A percentile compares a stretch with the other conserved stretches of the same genome.
Evolutionary conservation across 1,284 basidiomycete species (phyloP).

Genomic region (Malassezia yamatoensis): DNA sequence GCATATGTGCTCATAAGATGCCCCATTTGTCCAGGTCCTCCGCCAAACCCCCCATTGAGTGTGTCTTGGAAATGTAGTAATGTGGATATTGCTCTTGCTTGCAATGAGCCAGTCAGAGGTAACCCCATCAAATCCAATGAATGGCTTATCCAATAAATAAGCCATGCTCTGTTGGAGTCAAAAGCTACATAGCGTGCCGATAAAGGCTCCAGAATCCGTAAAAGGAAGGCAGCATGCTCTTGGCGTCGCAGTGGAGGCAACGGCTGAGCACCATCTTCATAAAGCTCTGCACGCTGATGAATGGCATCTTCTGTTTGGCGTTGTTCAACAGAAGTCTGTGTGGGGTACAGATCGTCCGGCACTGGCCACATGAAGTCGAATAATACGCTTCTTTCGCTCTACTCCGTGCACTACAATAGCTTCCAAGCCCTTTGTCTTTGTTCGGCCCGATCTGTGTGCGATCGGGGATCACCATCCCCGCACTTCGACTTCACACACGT

Average conservation of each 20-base stretch:
- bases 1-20: constrained; percentile 89
- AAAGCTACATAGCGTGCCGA: constrained; percentile 37
- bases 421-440: constrained; percentile 13
- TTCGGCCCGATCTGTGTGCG: not conserved
- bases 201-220: constrained; percentile 34
- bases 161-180: constrained; percentile 44
- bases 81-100: constrained; percentile 37
- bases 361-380: constrained; percentile 18
- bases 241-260: constrained; percentile 27
- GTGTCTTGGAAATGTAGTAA: constrained; percentile 43
- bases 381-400: constrained; percentile 8
- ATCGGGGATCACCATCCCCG: constrained; percentile 23
- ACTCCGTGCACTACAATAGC: too few relatives aligned
- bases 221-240: constrained; percentile 35
- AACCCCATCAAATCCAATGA: constrained; percentile 34
- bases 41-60: constrained; percentile 68
- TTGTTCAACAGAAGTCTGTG: constrained; percentile 38
- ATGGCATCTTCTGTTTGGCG: constrained; percentile 31
- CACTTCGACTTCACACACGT: constrained; percentile 35
- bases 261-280: constrained; percentile 14
- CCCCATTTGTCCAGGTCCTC: constrained; percentile 75
- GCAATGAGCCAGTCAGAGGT: constrained; percentile 23
- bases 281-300: constrained; percentile 23
- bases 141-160: constrained; percentile 44
- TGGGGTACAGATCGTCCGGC: constrained; percentile 28